phyloP scores from a whole-genome alignment of 2,329 filamentous ascomycete genomes.

The Colletotrichum simmondsii region DNA sequence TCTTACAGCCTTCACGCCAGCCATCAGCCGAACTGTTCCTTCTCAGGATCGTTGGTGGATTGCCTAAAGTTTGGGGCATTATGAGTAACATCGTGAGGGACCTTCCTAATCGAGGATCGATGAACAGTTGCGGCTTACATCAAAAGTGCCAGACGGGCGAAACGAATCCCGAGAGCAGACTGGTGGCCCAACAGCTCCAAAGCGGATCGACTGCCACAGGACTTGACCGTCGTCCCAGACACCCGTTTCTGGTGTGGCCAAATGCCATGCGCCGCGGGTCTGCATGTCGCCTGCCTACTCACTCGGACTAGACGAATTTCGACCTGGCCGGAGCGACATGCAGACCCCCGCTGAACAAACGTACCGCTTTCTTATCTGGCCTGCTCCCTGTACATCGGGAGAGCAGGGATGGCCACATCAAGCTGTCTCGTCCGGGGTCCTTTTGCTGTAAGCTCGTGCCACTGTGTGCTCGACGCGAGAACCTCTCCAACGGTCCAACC shows the following conservation, averaged over 20 bases:
- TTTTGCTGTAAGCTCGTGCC: slow-evolving; percentile 3
- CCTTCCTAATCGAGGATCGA: slow-evolving; percentile 17
- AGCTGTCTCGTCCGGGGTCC: not conserved
- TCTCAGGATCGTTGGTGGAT: not conserved
- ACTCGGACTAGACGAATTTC: not conserved
- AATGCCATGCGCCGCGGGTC: not conserved
- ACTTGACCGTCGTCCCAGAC: not conserved
- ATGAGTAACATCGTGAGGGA: not conserved
- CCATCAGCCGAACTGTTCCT: not conserved
- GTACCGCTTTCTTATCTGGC: not conserved
- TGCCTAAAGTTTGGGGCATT: not conserved
- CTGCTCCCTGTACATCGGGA: slow-evolving; percentile 1
- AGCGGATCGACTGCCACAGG: not conserved
- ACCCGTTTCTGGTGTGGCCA: not conserved
- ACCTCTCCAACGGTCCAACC: not conserved
- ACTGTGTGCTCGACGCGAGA: not conserved
- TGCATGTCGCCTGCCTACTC: too few species aligned
- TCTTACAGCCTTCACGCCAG: not conserved
- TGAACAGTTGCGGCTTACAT: slow-evolving; percentile 14
- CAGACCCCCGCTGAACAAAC: slow-evolving; percentile 15
- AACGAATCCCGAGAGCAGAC: not conserved
- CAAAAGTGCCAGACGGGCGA: slow-evolving; percentile 9
- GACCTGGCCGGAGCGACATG: not conserved
- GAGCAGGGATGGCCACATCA: not conserved
- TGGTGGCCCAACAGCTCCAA: not conserved